These are phyloP conservation scores for Wickerhamiella brachini DNA, from an alignment of 805 yeast species.

Conservation along the genomic window DNA sequence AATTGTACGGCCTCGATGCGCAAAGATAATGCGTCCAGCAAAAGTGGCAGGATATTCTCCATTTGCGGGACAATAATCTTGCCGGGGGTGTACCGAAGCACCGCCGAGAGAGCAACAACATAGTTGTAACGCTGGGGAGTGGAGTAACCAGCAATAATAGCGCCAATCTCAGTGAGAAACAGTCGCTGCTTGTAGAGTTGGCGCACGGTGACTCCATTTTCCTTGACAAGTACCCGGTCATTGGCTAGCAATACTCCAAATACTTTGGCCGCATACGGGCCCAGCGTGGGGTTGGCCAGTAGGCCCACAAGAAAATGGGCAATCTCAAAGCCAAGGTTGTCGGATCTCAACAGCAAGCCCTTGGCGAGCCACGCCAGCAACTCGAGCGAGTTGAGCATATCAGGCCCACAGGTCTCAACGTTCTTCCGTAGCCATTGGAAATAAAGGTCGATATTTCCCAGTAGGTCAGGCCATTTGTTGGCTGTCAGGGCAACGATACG, in stretches of 20 bases:
- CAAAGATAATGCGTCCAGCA: constrained; percentile 48
- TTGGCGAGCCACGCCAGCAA: constrained; percentile 56
- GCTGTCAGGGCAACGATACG: constrained; percentile 40
- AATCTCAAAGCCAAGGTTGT: constrained; percentile 26
- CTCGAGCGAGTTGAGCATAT: constrained; percentile 30
- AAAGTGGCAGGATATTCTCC: constrained; percentile 50
- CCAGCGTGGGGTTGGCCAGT: constrained; percentile 25
- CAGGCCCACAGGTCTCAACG: constrained; percentile 12
- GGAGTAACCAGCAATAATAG: constrained; percentile 36
- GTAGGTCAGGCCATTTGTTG: constrained; percentile 38
- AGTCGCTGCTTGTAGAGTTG: constrained; percentile 69
- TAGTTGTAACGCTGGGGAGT: constrained; percentile 34
- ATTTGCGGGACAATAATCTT: constrained; percentile 54
- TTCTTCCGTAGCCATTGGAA: constrained; percentile 4
- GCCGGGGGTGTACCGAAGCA: constrained; percentile 51
- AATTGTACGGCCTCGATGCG: constrained; percentile 17
- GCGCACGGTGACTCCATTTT: constrained; percentile 44
- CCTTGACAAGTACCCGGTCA: constrained; percentile 43
- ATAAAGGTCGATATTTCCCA: constrained; percentile 5
- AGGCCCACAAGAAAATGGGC: constrained; percentile 27
- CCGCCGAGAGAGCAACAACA: constrained; percentile 50
- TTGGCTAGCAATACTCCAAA: constrained; percentile 58
- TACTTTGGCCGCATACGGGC: constrained; percentile 35
- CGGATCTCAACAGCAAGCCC: constrained; percentile 49
- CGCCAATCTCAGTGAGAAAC: constrained; percentile 47